Evolutionary conservation across 345 rosid genomes (phyloP), one percentile per base, ranked within the genome.

Genomic region (Eucalyptus guilfoylei): DNA sequence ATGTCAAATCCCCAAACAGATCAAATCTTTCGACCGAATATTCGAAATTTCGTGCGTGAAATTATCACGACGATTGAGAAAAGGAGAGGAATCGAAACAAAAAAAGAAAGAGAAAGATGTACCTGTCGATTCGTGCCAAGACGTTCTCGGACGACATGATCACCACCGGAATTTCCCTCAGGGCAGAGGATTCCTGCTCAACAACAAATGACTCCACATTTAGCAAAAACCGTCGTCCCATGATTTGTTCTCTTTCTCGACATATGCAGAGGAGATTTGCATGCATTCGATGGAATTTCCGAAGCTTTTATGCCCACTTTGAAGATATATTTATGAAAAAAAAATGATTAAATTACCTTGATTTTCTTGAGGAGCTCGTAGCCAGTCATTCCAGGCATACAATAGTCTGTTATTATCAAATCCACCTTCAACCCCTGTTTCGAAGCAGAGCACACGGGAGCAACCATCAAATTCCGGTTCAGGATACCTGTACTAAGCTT

Each of bases 381-480:
- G 30, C 99, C 99, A 21, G 98, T 96, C 99, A 98, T 98, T 91
- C 96, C 99, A 40, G 99, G 99, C 99, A 98, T 98, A 50, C 99
- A 98, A 88, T 98, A 98, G 88, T 98, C 99, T 9, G 99, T 98
- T 62, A 98, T 98, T 48, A 98, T 95, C 89, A 97, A 90, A 93
- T 98, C 98, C 90, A 98, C 98, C 90, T 98, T 98, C 89, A 95
- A 91, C 87, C 93, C 92, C 97, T 97, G 88, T 86, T 45, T 88
- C 76, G n/a, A 45, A 44, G 60, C 87, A n/a, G 30, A 40, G 50
- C 50, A 42, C 44, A 80, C 44, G 16, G 14, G 24, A 47, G 49
- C 8, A 49, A 14, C 49, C 87, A 86, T 9, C 32, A 85, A 30
- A 21, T 76, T 76, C 47, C 83, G 83, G 28, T 76, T 40, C 45